Percentiles rank a stretch among this genome's conserved stretches.
These are phyloP conservation scores for Alectoria sarmentosa DNA, from an alignment of 495 filamentous ascomycete species.

Conservation along the genomic window DNA sequence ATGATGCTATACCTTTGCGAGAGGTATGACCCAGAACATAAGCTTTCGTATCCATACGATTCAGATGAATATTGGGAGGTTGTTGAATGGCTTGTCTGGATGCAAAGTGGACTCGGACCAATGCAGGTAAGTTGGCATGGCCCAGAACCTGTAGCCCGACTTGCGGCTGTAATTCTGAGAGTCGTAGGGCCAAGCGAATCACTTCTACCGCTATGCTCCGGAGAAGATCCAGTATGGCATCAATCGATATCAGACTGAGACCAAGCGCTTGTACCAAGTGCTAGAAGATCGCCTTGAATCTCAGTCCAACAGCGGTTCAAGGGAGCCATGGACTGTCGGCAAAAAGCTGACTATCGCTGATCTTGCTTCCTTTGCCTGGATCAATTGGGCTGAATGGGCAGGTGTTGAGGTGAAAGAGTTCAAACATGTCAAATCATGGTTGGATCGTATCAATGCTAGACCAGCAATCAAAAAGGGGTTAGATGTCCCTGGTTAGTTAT, in stretches of 20 bases:
- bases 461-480: slow-evolving; percentile 21
- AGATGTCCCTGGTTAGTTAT: slow-evolving; percentile 27
- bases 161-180: background rate
- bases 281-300: slow-evolving; percentile 38
- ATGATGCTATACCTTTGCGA: slow-evolving; percentile 43
- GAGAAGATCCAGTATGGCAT: slow-evolving; percentile 38
- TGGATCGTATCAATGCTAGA: slow-evolving; percentile 23
- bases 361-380: slow-evolving; percentile 37
- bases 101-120: slow-evolving; percentile 38
- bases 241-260: slow-evolving; percentile 36
- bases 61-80: slow-evolving; percentile 39
- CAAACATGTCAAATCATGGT: slow-evolving; percentile 20
- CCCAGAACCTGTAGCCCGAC: too few relatives aligned
- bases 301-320: slow-evolving; percentile 26
- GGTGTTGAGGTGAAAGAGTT: slow-evolving; percentile 22
- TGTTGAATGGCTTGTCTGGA: slow-evolving; percentile 41
- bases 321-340: slow-evolving; percentile 37
- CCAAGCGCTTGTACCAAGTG: slow-evolving; percentile 35
- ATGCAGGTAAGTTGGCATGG: slow-evolving; percentile 25
- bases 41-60: slow-evolving; percentile 39
- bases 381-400: slow-evolving; percentile 36
- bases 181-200: slow-evolving; percentile 36
- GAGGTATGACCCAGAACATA: slow-evolving; percentile 40
- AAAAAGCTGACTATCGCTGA: slow-evolving; percentile 40
- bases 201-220: slow-evolving; percentile 36